Conservation (phyloP, 1,284 basidiomycete species). For the Melampsora americana region DNA sequence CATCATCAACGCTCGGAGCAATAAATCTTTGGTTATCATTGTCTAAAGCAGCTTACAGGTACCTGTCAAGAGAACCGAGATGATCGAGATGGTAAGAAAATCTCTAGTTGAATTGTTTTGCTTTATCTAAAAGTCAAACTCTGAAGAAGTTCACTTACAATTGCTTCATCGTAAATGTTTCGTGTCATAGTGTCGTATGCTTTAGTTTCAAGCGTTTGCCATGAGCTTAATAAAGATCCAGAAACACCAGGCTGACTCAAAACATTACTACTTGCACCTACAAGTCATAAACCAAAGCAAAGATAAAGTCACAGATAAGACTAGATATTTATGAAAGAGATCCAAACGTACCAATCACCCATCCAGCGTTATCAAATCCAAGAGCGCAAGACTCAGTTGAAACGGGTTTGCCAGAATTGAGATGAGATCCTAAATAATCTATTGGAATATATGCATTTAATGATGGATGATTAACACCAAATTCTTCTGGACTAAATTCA, state of each 20-base stretch:
- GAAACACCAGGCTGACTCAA: slow-evolving; percentile 29
- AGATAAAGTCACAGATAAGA: too few relatives aligned
- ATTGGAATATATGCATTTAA: slow-evolving; percentile 36
- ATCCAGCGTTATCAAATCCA: slow-evolving; percentile 42
- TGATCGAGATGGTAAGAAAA: background rate
- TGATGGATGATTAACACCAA: slow-evolving; percentile 30
- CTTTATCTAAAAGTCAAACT: background rate
- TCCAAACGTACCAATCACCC: slow-evolving; percentile 9
- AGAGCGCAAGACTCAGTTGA: background rate
- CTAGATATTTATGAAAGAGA: too few relatives aligned
- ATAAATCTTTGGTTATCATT: background rate
- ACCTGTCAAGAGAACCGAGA: background rate
- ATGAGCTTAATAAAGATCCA: slow-evolving; percentile 13
- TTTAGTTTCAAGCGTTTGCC: slow-evolving; percentile 6
- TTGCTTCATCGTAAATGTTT: slow-evolving; percentile 39
- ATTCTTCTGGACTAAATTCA: slow-evolving; percentile 34
- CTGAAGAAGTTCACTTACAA: slow-evolving; percentile 23
- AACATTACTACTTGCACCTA: slow-evolving; percentile 34
- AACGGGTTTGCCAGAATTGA: slow-evolving; percentile 19
- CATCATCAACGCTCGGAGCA: background rate
- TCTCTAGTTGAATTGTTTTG: background rate
- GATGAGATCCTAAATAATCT: slow-evolving; percentile 22
- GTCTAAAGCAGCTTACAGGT: slow-evolving; percentile 12
- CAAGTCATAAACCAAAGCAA: background rate
- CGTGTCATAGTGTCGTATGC: slow-evolving; percentile 17